These are phyloP conservation scores for Aspergillus tubingensis DNA, from an alignment of 2,329 filamentous ascomycete genomes.

Conservation along the genomic window DNA sequence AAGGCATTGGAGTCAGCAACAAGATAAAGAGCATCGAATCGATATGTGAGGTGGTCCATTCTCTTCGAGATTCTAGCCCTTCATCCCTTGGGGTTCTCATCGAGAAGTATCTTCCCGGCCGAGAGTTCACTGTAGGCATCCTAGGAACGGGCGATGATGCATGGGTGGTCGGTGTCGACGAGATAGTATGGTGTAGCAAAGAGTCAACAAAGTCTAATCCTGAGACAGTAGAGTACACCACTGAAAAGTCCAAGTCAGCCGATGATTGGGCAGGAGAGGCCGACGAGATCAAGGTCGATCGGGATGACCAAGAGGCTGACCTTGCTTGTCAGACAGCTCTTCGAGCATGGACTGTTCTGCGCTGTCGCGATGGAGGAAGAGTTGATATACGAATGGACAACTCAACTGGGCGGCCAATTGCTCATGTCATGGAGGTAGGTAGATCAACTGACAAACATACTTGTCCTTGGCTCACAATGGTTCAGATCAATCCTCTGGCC, in stretches of 20 bases:
- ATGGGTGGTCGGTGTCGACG: slow-evolving; percentile 19
- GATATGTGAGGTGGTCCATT: slow-evolving; percentile 10
- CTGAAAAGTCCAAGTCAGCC: slow-evolving; percentile 10
- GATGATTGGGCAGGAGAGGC: slow-evolving; percentile 5
- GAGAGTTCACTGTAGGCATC: slow-evolving; percentile 28
- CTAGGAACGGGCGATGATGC: slow-evolving; percentile 20
- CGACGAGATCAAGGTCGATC: slow-evolving; percentile 4
- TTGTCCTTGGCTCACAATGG: not conserved
- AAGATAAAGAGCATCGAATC: slow-evolving; percentile 17
- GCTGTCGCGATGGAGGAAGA: slow-evolving; percentile 18
- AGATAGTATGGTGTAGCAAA: slow-evolving; percentile 16
- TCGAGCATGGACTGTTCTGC: slow-evolving; percentile 14
- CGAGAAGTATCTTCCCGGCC: slow-evolving; percentile 25
- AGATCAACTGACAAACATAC: not conserved
- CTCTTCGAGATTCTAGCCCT: slow-evolving; percentile 15
- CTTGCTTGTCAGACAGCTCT: slow-evolving; percentile 15
- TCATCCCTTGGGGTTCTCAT: slow-evolving; percentile 20
- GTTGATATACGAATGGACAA: slow-evolving; percentile 20
- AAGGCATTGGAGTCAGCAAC: slow-evolving; percentile 18
- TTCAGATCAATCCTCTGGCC: slow-evolving; percentile 1
- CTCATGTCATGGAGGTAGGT: slow-evolving; percentile 19
- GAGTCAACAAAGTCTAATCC: not conserved
- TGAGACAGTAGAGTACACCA: slow-evolving; percentile 9
- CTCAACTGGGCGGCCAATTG: not conserved
- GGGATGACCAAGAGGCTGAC: slow-evolving; percentile 12